A percentile compares a stretch with the other conserved stretches of the same genome.
These are phyloP conservation scores for Lodderomyces beijingensis DNA, from an alignment of 1,139 yeast genomes.

Conservation along the genomic window DNA sequence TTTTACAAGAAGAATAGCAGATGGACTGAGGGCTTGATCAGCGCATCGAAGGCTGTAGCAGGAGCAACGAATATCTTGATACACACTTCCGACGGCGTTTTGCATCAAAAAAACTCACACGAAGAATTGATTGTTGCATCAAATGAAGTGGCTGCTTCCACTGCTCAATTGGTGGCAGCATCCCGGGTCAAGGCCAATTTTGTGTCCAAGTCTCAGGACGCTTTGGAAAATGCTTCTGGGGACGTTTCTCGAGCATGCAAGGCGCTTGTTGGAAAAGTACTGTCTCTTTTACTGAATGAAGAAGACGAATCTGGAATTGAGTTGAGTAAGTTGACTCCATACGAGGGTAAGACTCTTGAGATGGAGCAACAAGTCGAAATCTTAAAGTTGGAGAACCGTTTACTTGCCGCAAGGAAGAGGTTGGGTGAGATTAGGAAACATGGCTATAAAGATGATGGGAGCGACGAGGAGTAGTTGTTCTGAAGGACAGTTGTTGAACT, in stretches of 20 bases:
- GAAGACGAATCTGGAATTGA: conserved; percentile 45
- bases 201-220: conserved; percentile 74
- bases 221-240: conserved; percentile 65
- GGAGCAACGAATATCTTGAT: conserved; percentile 77
- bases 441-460: conserved; percentile 58
- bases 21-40: conserved; percentile 92
- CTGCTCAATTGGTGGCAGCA: conserved; percentile 91
- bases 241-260: conserved; percentile 74
- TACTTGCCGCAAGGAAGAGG: conserved; percentile 70
- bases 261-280: conserved; percentile 65
- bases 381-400: conserved; percentile 72
- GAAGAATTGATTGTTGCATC: conserved; percentile 89
- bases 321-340: conserved; percentile 64
- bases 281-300: conserved; percentile 46
- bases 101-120: conserved; percentile 58
- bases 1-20: conserved; percentile 85
- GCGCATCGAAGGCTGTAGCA: conserved; percentile 89
- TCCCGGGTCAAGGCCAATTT: conserved; percentile 82
- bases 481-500: too few relatives aligned
- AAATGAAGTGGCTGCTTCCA: conserved; percentile 88
- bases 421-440: conserved; percentile 82
- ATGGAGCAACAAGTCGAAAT: conserved; percentile 95
- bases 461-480: conserved; percentile 9
- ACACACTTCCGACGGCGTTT: conserved; percentile 82
- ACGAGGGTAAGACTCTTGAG: conserved; percentile 81